Percentiles rank a stretch among this genome's conserved stretches.
Conservation (phyloP, 176 grass and related monocot species). For the Cenchrus fungigraminus region DNA sequence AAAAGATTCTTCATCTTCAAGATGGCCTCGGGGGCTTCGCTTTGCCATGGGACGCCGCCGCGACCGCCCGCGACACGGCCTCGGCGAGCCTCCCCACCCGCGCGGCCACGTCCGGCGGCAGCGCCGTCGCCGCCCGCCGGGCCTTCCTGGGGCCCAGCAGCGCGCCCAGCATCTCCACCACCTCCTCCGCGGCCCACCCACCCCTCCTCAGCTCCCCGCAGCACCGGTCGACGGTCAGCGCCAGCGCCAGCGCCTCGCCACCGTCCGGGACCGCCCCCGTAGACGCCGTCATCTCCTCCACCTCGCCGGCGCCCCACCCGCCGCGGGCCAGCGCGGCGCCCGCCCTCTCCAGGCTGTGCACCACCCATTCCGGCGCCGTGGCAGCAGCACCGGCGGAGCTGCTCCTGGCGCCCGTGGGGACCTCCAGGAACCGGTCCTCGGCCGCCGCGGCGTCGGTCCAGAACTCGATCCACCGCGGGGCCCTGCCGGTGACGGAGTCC, state of each 20-base stretch:
- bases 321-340: conserved; percentile 48
- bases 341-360: conserved; percentile 48
- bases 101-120: conserved; percentile 69
- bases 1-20: conserved; percentile 13
- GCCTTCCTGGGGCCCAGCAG: conserved; percentile 36
- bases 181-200: conserved; percentile 77
- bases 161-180: conserved; percentile 61
- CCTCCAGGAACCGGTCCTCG: conserved; percentile 54
- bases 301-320: conserved; percentile 64
- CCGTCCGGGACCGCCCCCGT: background rate
- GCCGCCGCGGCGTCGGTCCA: conserved; percentile 65
- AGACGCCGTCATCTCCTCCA: conserved; percentile 59
- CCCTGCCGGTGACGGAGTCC: conserved; percentile 71
- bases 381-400: no score
- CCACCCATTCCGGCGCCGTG: conserved; percentile 40
- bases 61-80: conserved; percentile 54
- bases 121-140: conserved; percentile 44
- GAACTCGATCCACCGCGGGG: conserved; percentile 81
- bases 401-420: conserved; percentile 14
- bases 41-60: conserved; percentile 13
- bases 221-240: conserved; percentile 57
- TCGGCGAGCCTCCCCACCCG: conserved; percentile 60
- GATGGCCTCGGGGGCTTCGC: conserved; percentile 32
- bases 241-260: conserved; percentile 33
- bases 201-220: conserved; percentile 56